phyloP scores from a whole-genome alignment of 768 basidiomycete genomes.

The Macrolepiota fuliginosa region DNA sequence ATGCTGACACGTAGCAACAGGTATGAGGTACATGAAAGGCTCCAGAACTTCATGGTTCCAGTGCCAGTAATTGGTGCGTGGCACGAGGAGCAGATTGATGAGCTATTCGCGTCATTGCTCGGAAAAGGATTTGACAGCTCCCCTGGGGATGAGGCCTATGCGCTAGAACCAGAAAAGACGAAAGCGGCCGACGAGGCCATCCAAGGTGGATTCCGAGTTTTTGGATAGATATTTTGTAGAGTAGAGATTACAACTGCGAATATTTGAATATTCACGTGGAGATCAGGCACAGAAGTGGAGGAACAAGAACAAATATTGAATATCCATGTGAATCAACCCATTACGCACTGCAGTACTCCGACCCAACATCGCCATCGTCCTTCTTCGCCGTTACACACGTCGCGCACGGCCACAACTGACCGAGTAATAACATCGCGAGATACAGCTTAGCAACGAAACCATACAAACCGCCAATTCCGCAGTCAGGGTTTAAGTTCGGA shows the following conservation, averaged over 20 bases:
- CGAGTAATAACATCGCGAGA: background rate
- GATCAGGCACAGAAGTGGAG: constrained; percentile 17
- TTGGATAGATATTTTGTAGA: constrained; percentile 40
- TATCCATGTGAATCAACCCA: background rate
- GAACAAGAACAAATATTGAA: constrained; percentile 40
- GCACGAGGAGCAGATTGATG: constrained; percentile 97
- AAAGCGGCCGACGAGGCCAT: constrained; percentile 32
- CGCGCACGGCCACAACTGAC: background rate
- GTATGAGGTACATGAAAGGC: constrained; percentile 93
- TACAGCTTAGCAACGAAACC: background rate
- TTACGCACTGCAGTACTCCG: constrained; percentile 1
- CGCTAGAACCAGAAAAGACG: constrained; percentile 21
- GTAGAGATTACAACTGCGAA: background rate
- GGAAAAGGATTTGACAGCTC: constrained; percentile 65
- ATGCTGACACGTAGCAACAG: background rate
- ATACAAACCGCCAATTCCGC: background rate
- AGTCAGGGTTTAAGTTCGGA: constrained; percentile 3
- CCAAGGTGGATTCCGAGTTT: constrained; percentile 52
- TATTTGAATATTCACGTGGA: constrained; percentile 9
- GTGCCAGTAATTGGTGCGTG: constrained; percentile 67
- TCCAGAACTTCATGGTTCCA: constrained; percentile 97
- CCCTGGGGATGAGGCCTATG: constrained; percentile 25
- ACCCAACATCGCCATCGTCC: background rate
- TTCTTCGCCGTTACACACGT: background rate
- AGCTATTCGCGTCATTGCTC: constrained; percentile 85